Evolutionary conservation across 2,329 filamentous ascomycete genomes (phyloP).

Genomic region (Calonectria henricotiae): DNA sequence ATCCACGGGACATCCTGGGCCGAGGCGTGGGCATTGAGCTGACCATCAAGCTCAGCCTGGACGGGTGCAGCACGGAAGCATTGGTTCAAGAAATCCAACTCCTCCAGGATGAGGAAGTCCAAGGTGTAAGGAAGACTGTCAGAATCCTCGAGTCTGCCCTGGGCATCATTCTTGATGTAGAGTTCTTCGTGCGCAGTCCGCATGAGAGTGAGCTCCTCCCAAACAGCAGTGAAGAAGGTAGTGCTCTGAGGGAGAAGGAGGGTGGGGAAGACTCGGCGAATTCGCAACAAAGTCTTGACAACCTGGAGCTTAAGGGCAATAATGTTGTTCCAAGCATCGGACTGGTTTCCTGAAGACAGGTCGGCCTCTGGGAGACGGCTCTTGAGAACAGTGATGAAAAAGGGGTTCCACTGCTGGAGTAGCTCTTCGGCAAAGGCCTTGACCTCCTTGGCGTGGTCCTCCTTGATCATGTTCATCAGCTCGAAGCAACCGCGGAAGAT

Average conservation of each 20-base stretch:
- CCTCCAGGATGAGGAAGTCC: conserved; percentile 93
- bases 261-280: conserved; percentile 86
- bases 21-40: conserved; percentile 76
- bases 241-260: conserved; percentile 88
- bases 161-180: conserved; percentile 88
- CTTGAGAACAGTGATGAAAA: conserved; percentile 87
- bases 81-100: conserved; percentile 94
- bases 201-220: conserved; percentile 86
- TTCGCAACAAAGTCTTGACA: conserved; percentile 94
- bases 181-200: conserved; percentile 83
- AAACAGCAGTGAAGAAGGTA: conserved; percentile 87
- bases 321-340: conserved; percentile 83
- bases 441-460: conserved; percentile 89
- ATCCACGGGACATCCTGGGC: conserved; percentile 84
- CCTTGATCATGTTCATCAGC: conserved; percentile 96
- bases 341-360: conserved; percentile 64
- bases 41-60: conserved; percentile 87
- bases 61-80: conserved; percentile 91
- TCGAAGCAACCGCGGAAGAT: conserved; percentile 95
- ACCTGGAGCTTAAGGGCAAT: conserved; percentile 93
- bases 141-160: conserved; percentile 90
- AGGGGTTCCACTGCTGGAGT: conserved; percentile 88
- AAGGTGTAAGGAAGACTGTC: conserved; percentile 95
- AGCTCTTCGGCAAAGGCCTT: conserved; percentile 92
- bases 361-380: conserved; percentile 79